Conservation (phyloP, 139 green algal species). For the Chlorella sp. region DNA sequence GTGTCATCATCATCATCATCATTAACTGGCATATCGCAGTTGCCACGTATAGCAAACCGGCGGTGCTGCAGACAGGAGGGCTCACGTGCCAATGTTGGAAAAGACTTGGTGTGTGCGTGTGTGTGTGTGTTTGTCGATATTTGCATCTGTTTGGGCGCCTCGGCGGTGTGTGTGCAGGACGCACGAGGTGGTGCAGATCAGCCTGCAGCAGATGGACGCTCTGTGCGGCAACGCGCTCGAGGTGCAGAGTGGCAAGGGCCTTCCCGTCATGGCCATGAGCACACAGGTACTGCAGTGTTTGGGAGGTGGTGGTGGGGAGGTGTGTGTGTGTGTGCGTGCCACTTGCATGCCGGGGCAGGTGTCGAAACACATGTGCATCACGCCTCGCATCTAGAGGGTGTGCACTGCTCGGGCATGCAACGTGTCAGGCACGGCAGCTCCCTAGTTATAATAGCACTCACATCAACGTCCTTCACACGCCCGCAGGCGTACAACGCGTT, state of each 20-base stretch:
- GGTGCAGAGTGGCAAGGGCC: conserved; percentile 68
- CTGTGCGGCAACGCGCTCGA: conserved; percentile 94
- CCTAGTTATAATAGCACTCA: too few species aligned
- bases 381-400: too few species aligned
- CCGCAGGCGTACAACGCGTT: conserved; percentile 83
- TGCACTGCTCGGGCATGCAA: neutral
- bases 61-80: too few species aligned
- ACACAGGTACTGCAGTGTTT: conserved; percentile 35
- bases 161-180: conserved; percentile 20
- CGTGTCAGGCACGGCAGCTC: too few species aligned
- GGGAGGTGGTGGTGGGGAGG: neutral
- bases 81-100: too few species aligned
- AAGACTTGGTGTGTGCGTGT: too few species aligned
- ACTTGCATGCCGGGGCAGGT: too few species aligned
- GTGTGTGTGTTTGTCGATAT: neutral
- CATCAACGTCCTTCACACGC: too few species aligned
- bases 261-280: conserved; percentile 85
- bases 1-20: neutral
- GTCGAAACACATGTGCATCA: too few species aligned
- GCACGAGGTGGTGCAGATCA: conserved; percentile 85
- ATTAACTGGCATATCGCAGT: neutral
- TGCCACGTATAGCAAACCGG: too few species aligned
- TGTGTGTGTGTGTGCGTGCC: conserved; percentile 6
- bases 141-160: too few species aligned
- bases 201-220: conserved; percentile 71